Evolutionary conservation across 139 green algal species (phyloP), one percentile per base, ranked within the genome.

Genomic region (Pleodorina starrii): DNA sequence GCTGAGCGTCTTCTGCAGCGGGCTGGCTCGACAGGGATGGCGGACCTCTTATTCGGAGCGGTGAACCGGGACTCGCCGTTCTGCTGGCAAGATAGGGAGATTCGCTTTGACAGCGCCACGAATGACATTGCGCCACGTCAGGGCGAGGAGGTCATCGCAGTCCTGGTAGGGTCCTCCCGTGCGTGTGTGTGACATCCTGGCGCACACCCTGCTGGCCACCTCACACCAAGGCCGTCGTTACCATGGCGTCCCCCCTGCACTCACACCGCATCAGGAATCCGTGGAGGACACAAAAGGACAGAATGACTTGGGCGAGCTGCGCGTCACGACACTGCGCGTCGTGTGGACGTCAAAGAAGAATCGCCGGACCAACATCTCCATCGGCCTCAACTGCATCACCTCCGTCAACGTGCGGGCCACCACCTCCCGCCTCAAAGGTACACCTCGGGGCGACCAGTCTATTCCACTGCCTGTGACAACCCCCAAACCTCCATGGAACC

Each of bases 251-350:
- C n/a, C n/a, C n/a, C n/a, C n/a, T n/a, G n/a, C n/a, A n/a, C n/a
- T n/a, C n/a, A n/a, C n/a, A n/a, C 40, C 25, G 1, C 74, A 23
- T 12, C 76, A 95, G 93, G 90, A 94, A 16, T 78, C 71, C 12
- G 86, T 96, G 19, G 94, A 96, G 43, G 94, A 96, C 90, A 96
- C 94, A 1, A 96, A 96, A 43, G 94, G 94, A 42, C 94, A 96
- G 87, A 96, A 95, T 0, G 91, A 94, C 10, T 76, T 84, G 23
- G 95, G 95, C 10, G 88, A 92, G 74, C 75, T 97, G 43, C 76
- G 57, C 0, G 81, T 95, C 32, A 96, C 92, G 36, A 96, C 93
- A 88, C 85, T 97, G 73, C 84, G 95, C 0, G 14, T 97, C 38
- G 85, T 93, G 5, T 97, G 95, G 95, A 43, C 90, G 1, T 94